Evolutionary conservation across 805 yeast species (phyloP), one percentile per base, ranked within the genome.

Genomic region (Candida dajiaensis): DNA sequence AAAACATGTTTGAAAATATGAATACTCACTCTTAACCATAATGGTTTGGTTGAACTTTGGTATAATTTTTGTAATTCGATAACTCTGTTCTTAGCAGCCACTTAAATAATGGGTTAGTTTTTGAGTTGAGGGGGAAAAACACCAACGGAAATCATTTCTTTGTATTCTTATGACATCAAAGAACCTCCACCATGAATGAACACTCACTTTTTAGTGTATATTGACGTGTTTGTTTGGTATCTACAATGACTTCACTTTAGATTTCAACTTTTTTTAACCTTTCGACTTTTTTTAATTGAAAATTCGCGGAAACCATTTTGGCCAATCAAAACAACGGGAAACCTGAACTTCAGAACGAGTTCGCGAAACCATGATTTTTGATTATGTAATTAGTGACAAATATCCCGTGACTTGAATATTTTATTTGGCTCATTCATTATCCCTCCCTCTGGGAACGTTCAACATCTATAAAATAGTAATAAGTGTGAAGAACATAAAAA

Each of bases 41-140:
- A 66, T 57, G 83, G 83, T 65, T 79, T 80, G 46, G 71, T 66
- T 42, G 83, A 70, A 37, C 68, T 50, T 69, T 80, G 85, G 73
- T 74, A 79, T 52, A 76, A 58, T 67, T 71, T 79, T 72, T 80
- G 85, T 59, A 76, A 62, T 65, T 77, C 75, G 54, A 79, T 75
- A 60, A 79, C 74, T 29, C 38, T 44, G 56, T 60, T 64, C 61
- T 72, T 67, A 44, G 73, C 68, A 72, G 69, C 67, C 56, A 45
- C 23, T 38, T 19, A n/a, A 11, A 11, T 12, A 16, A 11, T 15
- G 11, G 22, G 60, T 54, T 57, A 53, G 57, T 56, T 49, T n/a
- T 15, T 6, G 23, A 22, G 8, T 6, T 25, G 28, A 12, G 8
- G 11, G 28, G 13, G 13, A 10, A 25, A 10, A 25, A 25, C n/a